Evolutionary conservation across 441 rosid species (phyloP).

Genomic region (Arabidopsis lyrata): DNA sequence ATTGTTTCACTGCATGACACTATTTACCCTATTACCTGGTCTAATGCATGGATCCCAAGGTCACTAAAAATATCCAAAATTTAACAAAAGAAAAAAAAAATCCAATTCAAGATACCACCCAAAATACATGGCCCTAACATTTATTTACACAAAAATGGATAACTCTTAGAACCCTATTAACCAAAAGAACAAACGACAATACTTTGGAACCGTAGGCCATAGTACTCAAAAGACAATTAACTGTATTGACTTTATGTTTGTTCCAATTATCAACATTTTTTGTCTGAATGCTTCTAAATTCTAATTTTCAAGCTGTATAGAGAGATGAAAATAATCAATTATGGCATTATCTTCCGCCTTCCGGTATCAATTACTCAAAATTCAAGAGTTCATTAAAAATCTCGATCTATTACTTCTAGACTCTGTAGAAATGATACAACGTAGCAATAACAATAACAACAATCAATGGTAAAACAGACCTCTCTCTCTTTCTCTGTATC

Average conservation of each 20-base stretch:
- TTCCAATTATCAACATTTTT: not conserved
- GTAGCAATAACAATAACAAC: slow-evolving; percentile 25
- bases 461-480: slow-evolving; percentile 16
- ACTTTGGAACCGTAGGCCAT: no score
- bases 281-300: not conserved
- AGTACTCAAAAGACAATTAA: not conserved
- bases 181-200: no score
- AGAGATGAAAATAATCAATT: not conserved
- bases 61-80: no score
- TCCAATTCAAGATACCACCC: no score
- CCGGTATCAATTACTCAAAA: slow-evolving; percentile 6
- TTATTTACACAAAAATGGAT: no score
- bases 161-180: no score
- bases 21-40: no score
- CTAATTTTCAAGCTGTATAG: not conserved
- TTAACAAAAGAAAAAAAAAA: no score
- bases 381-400: not conserved
- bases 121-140: no score
- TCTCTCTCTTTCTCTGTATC: slow-evolving; percentile 14
- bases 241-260: not conserved
- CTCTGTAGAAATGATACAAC: slow-evolving; percentile 32
- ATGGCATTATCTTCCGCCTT: not conserved
- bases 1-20: no score
- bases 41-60: no score
- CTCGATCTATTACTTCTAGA: slow-evolving; percentile 30